Base-by-base conservation (phyloP, 176 grass and related monocot genomes). In the Bromus sterilis region DNA sequence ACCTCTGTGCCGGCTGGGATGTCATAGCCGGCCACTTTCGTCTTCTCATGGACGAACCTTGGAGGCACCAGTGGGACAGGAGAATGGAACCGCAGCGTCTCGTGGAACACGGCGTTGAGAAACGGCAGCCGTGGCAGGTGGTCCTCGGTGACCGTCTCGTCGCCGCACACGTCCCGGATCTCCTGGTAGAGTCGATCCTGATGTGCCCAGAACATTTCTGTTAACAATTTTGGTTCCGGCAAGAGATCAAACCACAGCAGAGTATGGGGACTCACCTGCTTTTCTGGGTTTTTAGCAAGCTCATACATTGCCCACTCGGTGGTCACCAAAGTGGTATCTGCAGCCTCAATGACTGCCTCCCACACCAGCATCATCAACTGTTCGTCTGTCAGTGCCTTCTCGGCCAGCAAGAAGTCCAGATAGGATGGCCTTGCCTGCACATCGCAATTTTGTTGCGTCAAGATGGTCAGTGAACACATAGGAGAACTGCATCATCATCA, bases 261-360 rank as follows among this genome's bases (percentile, higher is more conserved):
- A 70, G 20, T 6, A 11, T n/a, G 4, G 4, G 39, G 76, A 15
- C 34, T 24, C 41, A 61, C 95, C 90, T 98, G 95, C 66, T 56
- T 83, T 56, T 80, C 78, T 84, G 90, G 88, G 79, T 91, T 71
- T 77, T 91, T 95, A 4, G 92, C 84, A 44, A 98, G 79, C 79
- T 98, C 81, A 84, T 82, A 98, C 90, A 98, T 95, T 16, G 88
- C 88, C 95, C 95, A 98, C 78, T 98, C 95, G 2, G 95, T 86
- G 4, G 83, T 84, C 51, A 95, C 84, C 41, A 89, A 33, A 68
- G 90, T 94, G 58, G 92, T 95, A 79, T 98, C 95, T 15, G 95
- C 89, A 25, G 88, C 49, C 53, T 93, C 95, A 30, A 98, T 88
- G 84, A 98, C 60, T 24, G 61, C 43, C 75, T 98, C 95, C 92